These are phyloP conservation scores for Coniosporium tulheliwenetii DNA, from an alignment of 2,329 filamentous ascomycete species.

Conservation along the genomic window DNA sequence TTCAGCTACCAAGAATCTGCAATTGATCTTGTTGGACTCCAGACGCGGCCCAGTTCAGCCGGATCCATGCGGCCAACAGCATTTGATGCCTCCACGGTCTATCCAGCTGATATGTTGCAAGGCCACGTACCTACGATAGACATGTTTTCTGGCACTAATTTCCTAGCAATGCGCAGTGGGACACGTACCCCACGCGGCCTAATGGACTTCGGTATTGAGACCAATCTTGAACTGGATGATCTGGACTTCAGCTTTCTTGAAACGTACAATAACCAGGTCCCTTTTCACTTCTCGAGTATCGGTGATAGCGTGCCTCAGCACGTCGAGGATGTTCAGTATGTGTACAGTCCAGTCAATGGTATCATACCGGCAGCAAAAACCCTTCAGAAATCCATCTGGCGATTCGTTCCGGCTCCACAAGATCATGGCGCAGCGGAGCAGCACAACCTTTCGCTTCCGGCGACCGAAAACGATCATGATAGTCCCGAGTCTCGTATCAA, in stretches of 20 bases:
- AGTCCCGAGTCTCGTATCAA: constrained; percentile 12
- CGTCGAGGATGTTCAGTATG: too few relatives aligned
- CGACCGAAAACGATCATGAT: constrained; percentile 13
- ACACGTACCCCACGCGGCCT: constrained; percentile 27
- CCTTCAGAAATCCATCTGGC: constrained; percentile 29
- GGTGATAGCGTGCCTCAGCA: too few relatives aligned
- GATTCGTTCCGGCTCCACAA: constrained; percentile 21
- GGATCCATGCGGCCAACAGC: constrained; percentile 14
- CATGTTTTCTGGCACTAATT: too few relatives aligned
- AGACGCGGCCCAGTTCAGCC: constrained; percentile 2
- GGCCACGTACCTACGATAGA: constrained; percentile 4
- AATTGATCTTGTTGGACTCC: not conserved
- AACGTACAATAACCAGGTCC: constrained; percentile 27
- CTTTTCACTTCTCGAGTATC: constrained; percentile 17
- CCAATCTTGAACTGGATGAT: constrained; percentile 28
- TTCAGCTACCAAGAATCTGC: constrained; percentile 8
- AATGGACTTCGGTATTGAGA: constrained; percentile 28
- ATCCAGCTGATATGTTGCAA: constrained; percentile 9
- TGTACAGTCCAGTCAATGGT: too few relatives aligned
- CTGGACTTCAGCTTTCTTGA: constrained; percentile 28
- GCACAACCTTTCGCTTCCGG: constrained; percentile 22
- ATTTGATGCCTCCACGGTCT: constrained; percentile 11
- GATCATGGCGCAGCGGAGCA: constrained; percentile 14
- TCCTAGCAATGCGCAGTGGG: constrained; percentile 10
- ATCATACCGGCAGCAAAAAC: constrained; percentile 12